These are phyloP conservation scores for Cupressus sempervirens DNA, from an alignment of 75 land plant species.

Conservation along the genomic window DNA sequence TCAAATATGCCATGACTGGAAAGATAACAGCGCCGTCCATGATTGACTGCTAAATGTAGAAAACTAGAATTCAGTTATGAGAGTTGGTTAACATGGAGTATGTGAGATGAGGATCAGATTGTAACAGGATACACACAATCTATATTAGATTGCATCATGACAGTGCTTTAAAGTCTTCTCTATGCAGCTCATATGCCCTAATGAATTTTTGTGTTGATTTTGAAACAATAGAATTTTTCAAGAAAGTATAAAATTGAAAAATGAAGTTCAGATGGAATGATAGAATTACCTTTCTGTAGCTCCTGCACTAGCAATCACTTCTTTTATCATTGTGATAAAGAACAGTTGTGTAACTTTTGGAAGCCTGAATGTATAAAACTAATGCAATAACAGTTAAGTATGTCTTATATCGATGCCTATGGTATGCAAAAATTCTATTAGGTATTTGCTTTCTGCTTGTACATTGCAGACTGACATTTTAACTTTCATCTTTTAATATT, in stretches of 20 bases:
- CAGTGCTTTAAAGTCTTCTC: not conserved
- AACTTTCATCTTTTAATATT: too few species aligned
- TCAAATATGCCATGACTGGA: too few species aligned
- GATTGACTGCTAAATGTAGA: too few species aligned
- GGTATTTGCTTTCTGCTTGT: too few species aligned
- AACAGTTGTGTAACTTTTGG: constrained; percentile 81
- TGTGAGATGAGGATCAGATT: not conserved
- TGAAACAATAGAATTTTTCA: not conserved
- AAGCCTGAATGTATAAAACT: constrained; percentile 26
- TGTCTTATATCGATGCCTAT: not conserved
- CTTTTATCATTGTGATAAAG: constrained; percentile 78
- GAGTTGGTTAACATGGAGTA: not conserved
- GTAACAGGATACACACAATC: not conserved
- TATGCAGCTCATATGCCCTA: not conserved
- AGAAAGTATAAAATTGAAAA: not conserved
- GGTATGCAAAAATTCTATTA: too few species aligned
- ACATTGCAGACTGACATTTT: too few species aligned
- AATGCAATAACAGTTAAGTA: not conserved
- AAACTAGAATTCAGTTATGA: not conserved
- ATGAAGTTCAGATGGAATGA: not conserved
- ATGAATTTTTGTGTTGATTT: not conserved
- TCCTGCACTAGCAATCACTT: constrained; percentile 75
- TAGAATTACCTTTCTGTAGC: constrained; percentile 70
- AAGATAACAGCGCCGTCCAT: too few species aligned
- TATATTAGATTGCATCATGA: not conserved